Evolutionary conservation across 768 basidiomycete species (phyloP), one percentile per base, ranked within the genome.

Genomic region (Pleurotus djamor): DNA sequence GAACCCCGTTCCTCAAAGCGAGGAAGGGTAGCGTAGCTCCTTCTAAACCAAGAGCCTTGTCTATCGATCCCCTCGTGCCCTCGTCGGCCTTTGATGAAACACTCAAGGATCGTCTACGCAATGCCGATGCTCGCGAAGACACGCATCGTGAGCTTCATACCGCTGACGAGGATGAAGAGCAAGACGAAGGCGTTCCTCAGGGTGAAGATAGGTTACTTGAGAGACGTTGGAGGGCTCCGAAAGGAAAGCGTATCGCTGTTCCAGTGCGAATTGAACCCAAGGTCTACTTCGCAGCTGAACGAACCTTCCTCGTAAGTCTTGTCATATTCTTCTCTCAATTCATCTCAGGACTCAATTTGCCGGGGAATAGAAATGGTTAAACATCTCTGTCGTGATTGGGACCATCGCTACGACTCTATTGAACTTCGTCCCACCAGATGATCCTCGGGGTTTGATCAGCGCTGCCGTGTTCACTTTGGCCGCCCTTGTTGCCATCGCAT

Each of bases 221-320:
- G 55, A 79, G 88, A 58, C 83, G 84, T 60, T 92, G 89, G 87
- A 77, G 70, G 28, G 96, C 96, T 1, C 91, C 92, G 0, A 74
- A 80, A 44, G 96, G 96, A 9, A 98, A 98, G 78, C 81, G 83
- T 63, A 96, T 99, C 59, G 85, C 94, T 0, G 86, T 98, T 2
- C 95, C 96, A 28, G 90, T 99, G n/a, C 84, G 97, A 57, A 84
- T 99, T 49, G 97, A 99, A 72, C 97, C 97, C 33, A 99, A 99
- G 75, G 95, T 97, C 3, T 96, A 96, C 69, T 99, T 98, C 70
- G 97, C 97, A 5, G 88, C 89, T 38, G 96, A 98, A 73, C 82
- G 96, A 61, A 98, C 96, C 12, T 96, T 95, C 81, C 71, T 96
- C 74, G 94, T 92, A 71, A 74, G 93, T 41, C 38, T n/a, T n/a